phyloP scores from a whole-genome alignment of 768 basidiomycete genomes.

The Tephrocybe sp. region DNA sequence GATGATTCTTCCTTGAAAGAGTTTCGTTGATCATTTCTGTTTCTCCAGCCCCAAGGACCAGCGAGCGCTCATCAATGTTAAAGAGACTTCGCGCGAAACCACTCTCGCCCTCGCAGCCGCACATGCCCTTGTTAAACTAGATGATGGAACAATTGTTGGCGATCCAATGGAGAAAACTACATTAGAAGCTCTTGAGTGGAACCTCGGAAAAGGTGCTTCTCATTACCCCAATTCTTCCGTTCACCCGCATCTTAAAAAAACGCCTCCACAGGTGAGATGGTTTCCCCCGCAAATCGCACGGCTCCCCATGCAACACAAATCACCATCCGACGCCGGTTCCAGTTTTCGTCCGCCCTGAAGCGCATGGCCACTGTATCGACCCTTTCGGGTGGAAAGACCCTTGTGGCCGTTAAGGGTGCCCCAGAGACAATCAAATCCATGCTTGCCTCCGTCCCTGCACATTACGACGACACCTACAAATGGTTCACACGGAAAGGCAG shows the following conservation, averaged over 20 bases:
- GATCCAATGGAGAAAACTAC: constrained; percentile 99
- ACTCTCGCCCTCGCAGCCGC: constrained; percentile 89
- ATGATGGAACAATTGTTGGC: constrained; percentile 92
- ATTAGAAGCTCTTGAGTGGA: constrained; percentile 88
- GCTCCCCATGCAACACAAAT: constrained; percentile 60
- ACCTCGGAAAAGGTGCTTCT: constrained; percentile 58
- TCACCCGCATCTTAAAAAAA: constrained; percentile 29
- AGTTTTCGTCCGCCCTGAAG: constrained; percentile 96
- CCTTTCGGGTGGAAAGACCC: constrained; percentile 54
- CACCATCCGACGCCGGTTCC: constrained; percentile 86
- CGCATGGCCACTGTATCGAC: constrained; percentile 91
- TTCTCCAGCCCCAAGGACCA: constrained; percentile 52
- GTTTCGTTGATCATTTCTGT: constrained; percentile 7
- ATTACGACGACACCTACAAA: constrained; percentile 94
- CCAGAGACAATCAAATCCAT: constrained; percentile 95
- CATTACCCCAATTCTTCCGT: background rate
- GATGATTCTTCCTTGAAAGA: background rate
- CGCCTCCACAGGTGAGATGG: constrained; percentile 59
- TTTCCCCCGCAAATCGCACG: constrained; percentile 54
- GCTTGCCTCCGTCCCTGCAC: constrained; percentile 67
- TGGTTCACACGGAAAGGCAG: constrained; percentile 92
- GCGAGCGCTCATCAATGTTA: constrained; percentile 72
- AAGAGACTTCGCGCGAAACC: constrained; percentile 73
- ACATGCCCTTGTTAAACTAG: constrained; percentile 90
- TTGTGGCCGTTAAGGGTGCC: constrained; percentile 90